A percentile compares a stretch with the other conserved stretches of the same genome.
phyloP scores from a whole-genome alignment of 2,329 filamentous ascomycete genomes.

The Mycocentrospora acerina region DNA sequence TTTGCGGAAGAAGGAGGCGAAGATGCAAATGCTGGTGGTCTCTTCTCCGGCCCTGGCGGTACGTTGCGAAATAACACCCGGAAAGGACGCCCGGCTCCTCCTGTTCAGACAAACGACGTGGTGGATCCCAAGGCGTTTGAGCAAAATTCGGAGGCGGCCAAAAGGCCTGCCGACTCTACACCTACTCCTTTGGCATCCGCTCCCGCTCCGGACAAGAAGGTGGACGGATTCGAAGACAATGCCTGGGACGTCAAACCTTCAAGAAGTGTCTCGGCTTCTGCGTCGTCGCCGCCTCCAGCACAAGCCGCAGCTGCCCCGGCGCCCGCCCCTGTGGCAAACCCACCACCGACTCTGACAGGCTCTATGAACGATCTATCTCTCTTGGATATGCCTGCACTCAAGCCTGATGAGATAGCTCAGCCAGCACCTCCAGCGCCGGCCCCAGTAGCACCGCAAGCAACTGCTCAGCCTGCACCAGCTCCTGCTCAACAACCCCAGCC shows the following conservation, averaged over 20 bases:
- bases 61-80: conserved; percentile 90
- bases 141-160: conserved; percentile 52
- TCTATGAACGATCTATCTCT: conserved; percentile 70
- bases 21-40: conserved; percentile 67
- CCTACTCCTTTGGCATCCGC: conserved; percentile 53
- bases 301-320: conserved; percentile 42
- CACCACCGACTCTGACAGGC: conserved; percentile 55
- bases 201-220: conserved; percentile 52
- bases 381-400: conserved; percentile 52
- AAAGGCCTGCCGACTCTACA: conserved; percentile 50
- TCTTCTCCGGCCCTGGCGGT: conserved; percentile 94
- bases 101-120: conserved; percentile 81
- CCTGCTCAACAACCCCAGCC: conserved; percentile 37
- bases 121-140: conserved; percentile 87
- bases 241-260: conserved; percentile 94
- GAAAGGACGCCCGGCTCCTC: conserved; percentile 83
- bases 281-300: conserved; percentile 43
- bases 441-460: conserved; percentile 42
- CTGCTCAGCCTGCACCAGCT: conserved; percentile 43
- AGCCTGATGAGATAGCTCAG: conserved; percentile 44
- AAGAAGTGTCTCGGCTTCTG: conserved; percentile 53
- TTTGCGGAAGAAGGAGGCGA: conserved; percentile 60
- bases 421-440: conserved; percentile 45
- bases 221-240: conserved; percentile 85
- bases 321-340: conserved; percentile 48